Percentiles rank a stretch among this genome's conserved stretches.
phyloP scores from a whole-genome alignment of 768 basidiomycete species.

The Boletus pseudo-olivaceus region DNA sequence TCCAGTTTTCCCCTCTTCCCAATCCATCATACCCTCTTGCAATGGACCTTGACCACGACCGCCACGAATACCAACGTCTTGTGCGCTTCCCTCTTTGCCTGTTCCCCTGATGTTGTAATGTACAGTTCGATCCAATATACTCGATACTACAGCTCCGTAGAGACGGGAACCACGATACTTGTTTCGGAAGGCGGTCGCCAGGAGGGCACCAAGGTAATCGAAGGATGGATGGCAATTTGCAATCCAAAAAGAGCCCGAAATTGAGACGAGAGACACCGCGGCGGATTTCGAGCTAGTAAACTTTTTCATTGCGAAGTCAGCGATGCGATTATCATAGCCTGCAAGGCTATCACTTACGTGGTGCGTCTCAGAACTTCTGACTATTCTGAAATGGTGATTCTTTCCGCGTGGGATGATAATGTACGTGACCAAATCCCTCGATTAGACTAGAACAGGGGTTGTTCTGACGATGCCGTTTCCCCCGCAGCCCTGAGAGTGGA shows the following conservation, averaged over 20 bases:
- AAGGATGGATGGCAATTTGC: conserved; percentile 15
- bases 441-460: conserved; percentile 11
- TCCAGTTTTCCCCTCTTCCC: not conserved
- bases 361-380: conserved; percentile 11
- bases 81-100: not conserved
- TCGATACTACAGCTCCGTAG: not conserved
- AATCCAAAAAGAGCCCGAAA: conserved; percentile 16
- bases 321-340: conserved; percentile 17
- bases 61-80: conserved; percentile 12
- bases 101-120: conserved; percentile 18
- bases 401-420: conserved; percentile 8
- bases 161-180: conserved; percentile 12
- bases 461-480: conserved; percentile 5
- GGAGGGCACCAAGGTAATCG: conserved; percentile 16
- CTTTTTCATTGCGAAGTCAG: conserved; percentile 12
- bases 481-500: not conserved
- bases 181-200: conserved; percentile 10
- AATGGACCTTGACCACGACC: conserved; percentile 17
- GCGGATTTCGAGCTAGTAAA: conserved; percentile 17
- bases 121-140: conserved; percentile 10
- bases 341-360: conserved; percentile 25
- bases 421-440: not conserved
- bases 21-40: conserved; percentile 16
- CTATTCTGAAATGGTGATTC: conserved; percentile 12
- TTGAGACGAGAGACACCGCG: conserved; percentile 26